Conservation (phyloP, 23 red algal genomes). For the Gracilaria gracilis region DNA sequence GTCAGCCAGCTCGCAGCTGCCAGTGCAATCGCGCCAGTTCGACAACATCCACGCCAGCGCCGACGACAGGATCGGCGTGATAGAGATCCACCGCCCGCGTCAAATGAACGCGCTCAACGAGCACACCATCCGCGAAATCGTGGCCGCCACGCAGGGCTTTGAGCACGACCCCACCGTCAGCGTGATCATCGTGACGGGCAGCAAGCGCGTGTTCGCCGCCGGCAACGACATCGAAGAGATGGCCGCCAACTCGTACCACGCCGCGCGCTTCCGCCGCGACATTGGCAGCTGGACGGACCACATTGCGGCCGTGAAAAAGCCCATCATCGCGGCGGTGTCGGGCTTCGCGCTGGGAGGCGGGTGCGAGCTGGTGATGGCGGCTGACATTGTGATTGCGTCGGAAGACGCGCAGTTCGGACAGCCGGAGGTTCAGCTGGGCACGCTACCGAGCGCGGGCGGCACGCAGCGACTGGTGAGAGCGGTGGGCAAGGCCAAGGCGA, state of each 20-base stretch:
- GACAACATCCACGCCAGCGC: slow-evolving; percentile 58
- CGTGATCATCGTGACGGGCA: slow-evolving; percentile 94
- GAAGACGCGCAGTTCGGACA: slow-evolving; percentile 93
- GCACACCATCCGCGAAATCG: slow-evolving; percentile 71
- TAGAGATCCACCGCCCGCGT: slow-evolving; percentile 87
- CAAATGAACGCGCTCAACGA: slow-evolving; percentile 90
- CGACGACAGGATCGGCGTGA: slow-evolving; percentile 72
- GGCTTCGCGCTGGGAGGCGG: slow-evolving; percentile 98
- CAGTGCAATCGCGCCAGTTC: slow-evolving; percentile 56
- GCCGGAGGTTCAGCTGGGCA: slow-evolving; percentile 96
- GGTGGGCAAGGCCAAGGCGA: slow-evolving; percentile 97
- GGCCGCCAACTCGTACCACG: slow-evolving; percentile 58
- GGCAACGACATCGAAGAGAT: slow-evolving; percentile 95
- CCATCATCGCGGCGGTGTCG: slow-evolving; percentile 88
- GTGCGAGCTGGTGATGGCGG: slow-evolving; percentile 94
- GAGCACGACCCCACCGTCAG: slow-evolving; percentile 82
- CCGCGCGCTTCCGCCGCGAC: slow-evolving; percentile 72
- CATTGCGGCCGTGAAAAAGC: slow-evolving; percentile 76
- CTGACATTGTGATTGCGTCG: slow-evolving; percentile 91
- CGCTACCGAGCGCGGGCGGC: slow-evolving; percentile 93
- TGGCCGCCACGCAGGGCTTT: slow-evolving; percentile 76
- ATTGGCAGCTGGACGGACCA: slow-evolving; percentile 76
- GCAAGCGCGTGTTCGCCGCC: slow-evolving; percentile 85
- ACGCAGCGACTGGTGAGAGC: slow-evolving; percentile 96
- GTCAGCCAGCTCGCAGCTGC: slow-evolving; percentile 21